A percentile compares a stretch with the other conserved stretches of the same genome.
These are phyloP conservation scores for Skeletonema menzelii DNA, from an alignment of 108 stramenopile species.

Conservation along the genomic window DNA sequence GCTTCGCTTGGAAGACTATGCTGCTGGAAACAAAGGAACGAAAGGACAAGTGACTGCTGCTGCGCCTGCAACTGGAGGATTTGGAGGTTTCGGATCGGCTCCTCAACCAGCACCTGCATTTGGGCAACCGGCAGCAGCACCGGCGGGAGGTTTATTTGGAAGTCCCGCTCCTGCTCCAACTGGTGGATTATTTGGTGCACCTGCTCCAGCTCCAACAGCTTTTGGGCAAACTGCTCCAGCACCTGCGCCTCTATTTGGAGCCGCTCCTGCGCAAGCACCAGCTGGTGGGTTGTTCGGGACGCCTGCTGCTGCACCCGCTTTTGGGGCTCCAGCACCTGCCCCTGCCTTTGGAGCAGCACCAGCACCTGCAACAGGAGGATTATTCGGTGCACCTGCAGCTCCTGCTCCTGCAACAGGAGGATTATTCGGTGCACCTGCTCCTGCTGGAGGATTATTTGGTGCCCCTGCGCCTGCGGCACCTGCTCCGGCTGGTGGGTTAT, in stretches of 20 bases:
- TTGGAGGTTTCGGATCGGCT: slow-evolving; percentile 25
- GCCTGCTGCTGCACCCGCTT: slow-evolving; percentile 54
- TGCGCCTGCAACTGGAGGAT: slow-evolving; percentile 13
- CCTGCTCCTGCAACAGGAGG: slow-evolving; percentile 34
- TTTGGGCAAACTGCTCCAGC: slow-evolving; percentile 62
- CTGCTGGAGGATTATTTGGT: slow-evolving; percentile 65
- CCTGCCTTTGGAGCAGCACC: slow-evolving; percentile 50
- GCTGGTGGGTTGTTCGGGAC: slow-evolving; percentile 70
- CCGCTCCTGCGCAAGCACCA: slow-evolving; percentile 41
- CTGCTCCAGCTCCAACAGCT: slow-evolving; percentile 34
- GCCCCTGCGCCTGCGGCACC: slow-evolving; percentile 58
- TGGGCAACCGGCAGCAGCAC: slow-evolving; percentile 35
- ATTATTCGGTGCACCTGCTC: slow-evolving; percentile 60
- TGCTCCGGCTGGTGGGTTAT: slow-evolving; percentile 45
- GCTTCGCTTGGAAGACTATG: slow-evolving; percentile 89
- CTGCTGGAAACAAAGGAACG: slow-evolving; percentile 74
- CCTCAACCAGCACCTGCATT: slow-evolving; percentile 35
- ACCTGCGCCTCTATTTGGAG: slow-evolving; percentile 30
- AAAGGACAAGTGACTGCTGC: slow-evolving; percentile 30
- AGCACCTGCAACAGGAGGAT: slow-evolving; percentile 42
- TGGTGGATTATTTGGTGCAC: slow-evolving; percentile 54
- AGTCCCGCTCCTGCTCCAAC: slow-evolving; percentile 26
- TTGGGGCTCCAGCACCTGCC: slow-evolving; percentile 70
- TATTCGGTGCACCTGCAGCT: slow-evolving; percentile 40
- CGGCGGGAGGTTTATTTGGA: slow-evolving; percentile 1